phyloP scores from a whole-genome alignment of 108 stramenopile species.

The Skeletonema menzelii region DNA sequence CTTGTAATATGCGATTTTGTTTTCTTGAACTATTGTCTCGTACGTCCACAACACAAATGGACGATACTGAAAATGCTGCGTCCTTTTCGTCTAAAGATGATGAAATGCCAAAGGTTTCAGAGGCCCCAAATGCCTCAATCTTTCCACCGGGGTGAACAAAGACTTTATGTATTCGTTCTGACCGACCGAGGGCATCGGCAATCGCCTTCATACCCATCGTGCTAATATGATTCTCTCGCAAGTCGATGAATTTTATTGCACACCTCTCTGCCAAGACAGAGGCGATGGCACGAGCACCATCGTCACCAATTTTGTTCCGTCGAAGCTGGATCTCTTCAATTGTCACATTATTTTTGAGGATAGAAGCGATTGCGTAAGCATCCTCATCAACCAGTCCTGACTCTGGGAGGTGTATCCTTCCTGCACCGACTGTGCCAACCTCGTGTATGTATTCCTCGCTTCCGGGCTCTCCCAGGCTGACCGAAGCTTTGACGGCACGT shows the following conservation, averaged over 20 bases:
- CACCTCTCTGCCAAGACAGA: constrained; percentile 65
- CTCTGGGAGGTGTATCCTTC: constrained; percentile 75
- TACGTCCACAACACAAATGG: constrained; percentile 82
- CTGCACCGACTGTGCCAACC: constrained; percentile 50
- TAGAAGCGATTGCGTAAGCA: constrained; percentile 74
- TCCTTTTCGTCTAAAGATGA: background rate
- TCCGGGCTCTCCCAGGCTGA: constrained; percentile 52
- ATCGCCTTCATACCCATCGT: constrained; percentile 62
- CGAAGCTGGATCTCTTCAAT: constrained; percentile 76
- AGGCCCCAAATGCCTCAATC: constrained; percentile 82
- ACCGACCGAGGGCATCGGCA: constrained; percentile 78
- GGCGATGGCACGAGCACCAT: constrained; percentile 75
- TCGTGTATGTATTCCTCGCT: constrained; percentile 45
- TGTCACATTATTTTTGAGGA: constrained; percentile 67
- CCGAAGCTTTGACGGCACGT: constrained; percentile 78
- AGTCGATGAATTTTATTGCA: constrained; percentile 60
- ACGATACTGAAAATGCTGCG: constrained; percentile 52
- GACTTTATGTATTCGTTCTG: constrained; percentile 71
- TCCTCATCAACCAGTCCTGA: constrained; percentile 61
- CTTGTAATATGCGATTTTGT: background rate
- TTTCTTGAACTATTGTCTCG: constrained; percentile 51
- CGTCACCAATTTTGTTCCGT: constrained; percentile 67
- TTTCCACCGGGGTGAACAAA: constrained; percentile 88
- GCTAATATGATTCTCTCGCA: constrained; percentile 67
- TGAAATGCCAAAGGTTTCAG: constrained; percentile 19